Evolutionary conservation across 257 asterid species (phyloP), one percentile per base, ranked within the genome.

Genomic region (Cruciata laevipes): DNA sequence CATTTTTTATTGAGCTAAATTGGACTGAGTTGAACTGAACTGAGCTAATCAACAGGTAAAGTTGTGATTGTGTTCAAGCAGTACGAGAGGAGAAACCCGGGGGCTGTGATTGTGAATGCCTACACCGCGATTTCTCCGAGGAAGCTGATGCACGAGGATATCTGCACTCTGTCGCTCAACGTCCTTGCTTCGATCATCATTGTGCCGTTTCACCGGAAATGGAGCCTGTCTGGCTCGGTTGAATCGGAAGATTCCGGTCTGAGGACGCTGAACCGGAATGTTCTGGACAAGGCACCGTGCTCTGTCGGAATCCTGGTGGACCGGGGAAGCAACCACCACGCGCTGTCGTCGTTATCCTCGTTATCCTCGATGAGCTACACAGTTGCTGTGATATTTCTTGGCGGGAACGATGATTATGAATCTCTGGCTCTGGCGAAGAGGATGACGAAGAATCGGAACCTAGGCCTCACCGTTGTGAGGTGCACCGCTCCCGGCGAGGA

Each of bases 131-230:
- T 75, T 31, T 75, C 76, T 3, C 79, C 79, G 7, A 38, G 66
- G 10, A 66, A 75, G 37, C 64, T 75, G 71, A 75, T 75, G 79
- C 73, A 71, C 14, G 76, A 71, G 68, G 79, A 75, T 40, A 75
- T 75, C 38, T 75, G 76, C 71, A 70, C 72, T 2, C 62, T 75
- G 52, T 53, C 79, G 18, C 69, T 75, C 11, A 69, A 75, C 17
- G 59, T 32, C 40, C 69, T 65, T 14, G 72, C 76, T 11, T 65
- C 75, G 23, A 24, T 75, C 38, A 68, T 75, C 6, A 66, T 75
- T 58, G 6, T 75, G 14, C 79, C 79, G 0, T 75, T 75, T 32
- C 79, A 75, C 52, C 44, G 75, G 17, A 75, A 42, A 59, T 75
- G 79, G 79, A 75, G 33, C 3, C 20, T 65, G 16, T 51, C 65